Conservation (phyloP, 2,329 filamentous ascomycete genomes). For the Talaromyces sp. region DNA sequence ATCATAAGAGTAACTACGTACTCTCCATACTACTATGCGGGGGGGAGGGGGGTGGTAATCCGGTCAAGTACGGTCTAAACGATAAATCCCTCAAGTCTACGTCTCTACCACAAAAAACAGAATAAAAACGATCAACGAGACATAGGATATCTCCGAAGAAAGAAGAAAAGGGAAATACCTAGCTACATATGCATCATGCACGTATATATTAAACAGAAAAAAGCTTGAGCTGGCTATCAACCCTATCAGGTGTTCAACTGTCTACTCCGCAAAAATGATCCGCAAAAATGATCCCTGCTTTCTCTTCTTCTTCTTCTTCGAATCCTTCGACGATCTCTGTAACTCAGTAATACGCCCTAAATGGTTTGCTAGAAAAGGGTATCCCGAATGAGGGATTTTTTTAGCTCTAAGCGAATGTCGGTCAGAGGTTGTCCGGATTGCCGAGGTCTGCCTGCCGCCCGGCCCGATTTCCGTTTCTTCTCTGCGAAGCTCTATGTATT, state of each 20-base stretch:
- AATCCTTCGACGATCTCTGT: too few relatives aligned
- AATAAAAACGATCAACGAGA: neutral
- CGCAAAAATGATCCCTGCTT: too few relatives aligned
- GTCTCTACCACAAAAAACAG: neutral
- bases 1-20: too few relatives aligned
- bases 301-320: too few relatives aligned
- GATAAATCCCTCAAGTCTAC: neutral
- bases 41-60: too few relatives aligned
- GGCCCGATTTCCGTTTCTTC: neutral
- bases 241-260: too few relatives aligned
- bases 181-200: conserved; percentile 5
- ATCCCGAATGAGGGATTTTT: neutral
- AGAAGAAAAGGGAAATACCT: neutral
- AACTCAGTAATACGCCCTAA: too few relatives aligned
- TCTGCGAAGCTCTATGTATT: too few relatives aligned
- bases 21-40: neutral
- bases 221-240: neutral
- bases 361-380: too few relatives aligned
- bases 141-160: too few relatives aligned
- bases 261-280: too few relatives aligned
- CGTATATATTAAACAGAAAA: neutral
- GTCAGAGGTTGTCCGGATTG: neutral
- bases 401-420: neutral
- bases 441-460: neutral
- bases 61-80: neutral